A percentile compares a stretch with the other conserved stretches of the same genome.
These are phyloP conservation scores for Thuidium tamariscinum DNA, from an alignment of 225 moss, liverwort and hornwort genomes.

Conservation along the genomic window DNA sequence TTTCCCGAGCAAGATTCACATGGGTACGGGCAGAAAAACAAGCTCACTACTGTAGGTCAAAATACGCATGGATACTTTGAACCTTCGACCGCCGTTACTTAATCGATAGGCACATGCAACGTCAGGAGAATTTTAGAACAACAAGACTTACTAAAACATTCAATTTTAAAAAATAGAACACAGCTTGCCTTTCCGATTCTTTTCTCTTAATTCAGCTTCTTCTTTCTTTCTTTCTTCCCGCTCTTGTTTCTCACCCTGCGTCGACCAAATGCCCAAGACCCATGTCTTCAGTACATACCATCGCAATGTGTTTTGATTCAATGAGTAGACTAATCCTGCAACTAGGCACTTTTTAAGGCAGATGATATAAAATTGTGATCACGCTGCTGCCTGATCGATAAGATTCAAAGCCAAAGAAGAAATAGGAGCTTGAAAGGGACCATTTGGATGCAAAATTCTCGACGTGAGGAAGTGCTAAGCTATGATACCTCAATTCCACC, in stretches of 20 bases:
- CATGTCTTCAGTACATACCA: background rate
- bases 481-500: slow-evolving; percentile 51
- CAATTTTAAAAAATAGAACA: background rate
- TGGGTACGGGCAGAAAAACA: background rate
- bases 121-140: background rate
- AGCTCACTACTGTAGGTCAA: background rate
- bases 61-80: background rate
- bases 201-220: slow-evolving; percentile 36
- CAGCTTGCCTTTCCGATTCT: slow-evolving; percentile 45
- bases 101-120: background rate
- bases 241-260: slow-evolving; percentile 49
- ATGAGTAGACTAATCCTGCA: background rate
- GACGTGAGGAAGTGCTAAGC: background rate
- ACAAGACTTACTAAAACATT: background rate
- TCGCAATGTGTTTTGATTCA: background rate
- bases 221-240: slow-evolving; percentile 36
- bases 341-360: background rate
- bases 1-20: background rate
- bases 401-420: background rate
- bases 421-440: background rate
- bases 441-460: background rate
- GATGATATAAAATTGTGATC: background rate
- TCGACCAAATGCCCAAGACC: background rate
- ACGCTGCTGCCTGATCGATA: background rate
- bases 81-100: background rate